These are phyloP conservation scores for Penicillium verrucosum DNA, from an alignment of 2,329 filamentous ascomycete genomes.

Conservation along the genomic window DNA sequence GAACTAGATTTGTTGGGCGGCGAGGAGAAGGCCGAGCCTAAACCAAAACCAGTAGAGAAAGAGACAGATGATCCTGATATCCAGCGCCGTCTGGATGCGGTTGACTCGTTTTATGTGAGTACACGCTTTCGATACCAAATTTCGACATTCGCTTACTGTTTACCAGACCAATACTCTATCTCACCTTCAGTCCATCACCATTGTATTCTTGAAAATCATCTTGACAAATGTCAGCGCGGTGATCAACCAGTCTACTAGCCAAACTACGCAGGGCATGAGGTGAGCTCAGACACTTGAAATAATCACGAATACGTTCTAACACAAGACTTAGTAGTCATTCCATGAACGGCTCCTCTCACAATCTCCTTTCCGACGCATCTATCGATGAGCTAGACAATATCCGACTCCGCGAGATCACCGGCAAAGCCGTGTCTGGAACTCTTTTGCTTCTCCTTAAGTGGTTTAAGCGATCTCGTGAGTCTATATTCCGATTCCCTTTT, in stretches of 20 bases:
- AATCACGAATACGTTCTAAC: constrained; percentile 13
- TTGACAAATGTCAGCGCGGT: constrained; percentile 84
- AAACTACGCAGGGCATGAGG: constrained; percentile 46
- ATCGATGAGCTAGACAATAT: constrained; percentile 78
- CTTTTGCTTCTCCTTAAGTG: constrained; percentile 88
- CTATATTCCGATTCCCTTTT: not conserved
- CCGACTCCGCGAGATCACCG: constrained; percentile 78
- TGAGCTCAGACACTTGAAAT: constrained; percentile 33
- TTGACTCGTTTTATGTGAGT: constrained; percentile 84
- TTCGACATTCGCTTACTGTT: not conserved
- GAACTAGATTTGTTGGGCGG: constrained; percentile 22
- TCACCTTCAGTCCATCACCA: constrained; percentile 85
- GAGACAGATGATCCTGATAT: constrained; percentile 40
- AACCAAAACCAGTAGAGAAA: constrained; percentile 17
- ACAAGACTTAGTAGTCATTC: constrained; percentile 16
- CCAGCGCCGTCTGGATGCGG: constrained; percentile 61
- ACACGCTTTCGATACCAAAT: not conserved
- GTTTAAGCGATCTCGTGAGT: constrained; percentile 90
- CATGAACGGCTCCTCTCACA: constrained; percentile 22
- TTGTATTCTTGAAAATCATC: constrained; percentile 86
- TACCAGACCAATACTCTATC: constrained; percentile 69
- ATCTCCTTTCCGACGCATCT: constrained; percentile 34
- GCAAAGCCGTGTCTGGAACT: constrained; percentile 88
- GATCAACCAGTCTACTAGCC: constrained; percentile 57
- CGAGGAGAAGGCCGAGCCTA: constrained; percentile 9